Evolutionary conservation across 305 asterid genomes (phyloP), one percentile per base, ranked within the genome.

Genomic region (Fraxinus baroniana): DNA sequence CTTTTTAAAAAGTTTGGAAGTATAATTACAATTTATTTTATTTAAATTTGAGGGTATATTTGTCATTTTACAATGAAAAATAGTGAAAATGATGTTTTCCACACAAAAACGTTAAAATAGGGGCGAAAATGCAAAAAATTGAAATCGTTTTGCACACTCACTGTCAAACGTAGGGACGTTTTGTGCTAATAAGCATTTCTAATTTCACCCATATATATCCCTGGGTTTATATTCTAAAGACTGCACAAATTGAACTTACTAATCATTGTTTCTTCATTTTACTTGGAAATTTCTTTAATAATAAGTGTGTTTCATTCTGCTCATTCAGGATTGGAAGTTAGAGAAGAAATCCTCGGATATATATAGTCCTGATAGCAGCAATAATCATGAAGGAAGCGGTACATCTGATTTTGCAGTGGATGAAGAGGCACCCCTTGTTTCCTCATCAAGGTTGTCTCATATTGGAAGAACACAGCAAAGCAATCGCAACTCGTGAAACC

Each of bases 261-360:
- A 57, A 18, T 18, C 72, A 24, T 64, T 60, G 28, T 60, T 60
- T 60, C 70, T 60, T 60, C 28, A 20, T 60, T 60, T 20, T 5
- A 7, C 30, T 60, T 2, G 4, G 6, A 17, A 33, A 68, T 68
- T 26, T 28, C 37, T 18, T 12, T 68, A 68, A 30, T 28, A 12
- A 68, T 1, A 20, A 24, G 4, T 28, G 46, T 26, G 0, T 74
- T 39, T 44, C 22, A 1, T 49, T 55, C 2, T 52, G 35, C 70
- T 52, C 18, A 17, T 71, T 62, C 91, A 89, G 92, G 92, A 88
- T 37, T 85, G 85, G 88, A 84, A 86, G 87, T 66, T 89, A 72
- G 92, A 88, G 76, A 89, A 88, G 89, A 88, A 86, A 88, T 89
- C 92, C 57, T 89, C 92, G 49, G 90, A 89, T 84, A 35, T 89